Evolutionary conservation across 441 rosid genomes (phyloP).

Genomic region (Adansonia madagascariensis): DNA sequence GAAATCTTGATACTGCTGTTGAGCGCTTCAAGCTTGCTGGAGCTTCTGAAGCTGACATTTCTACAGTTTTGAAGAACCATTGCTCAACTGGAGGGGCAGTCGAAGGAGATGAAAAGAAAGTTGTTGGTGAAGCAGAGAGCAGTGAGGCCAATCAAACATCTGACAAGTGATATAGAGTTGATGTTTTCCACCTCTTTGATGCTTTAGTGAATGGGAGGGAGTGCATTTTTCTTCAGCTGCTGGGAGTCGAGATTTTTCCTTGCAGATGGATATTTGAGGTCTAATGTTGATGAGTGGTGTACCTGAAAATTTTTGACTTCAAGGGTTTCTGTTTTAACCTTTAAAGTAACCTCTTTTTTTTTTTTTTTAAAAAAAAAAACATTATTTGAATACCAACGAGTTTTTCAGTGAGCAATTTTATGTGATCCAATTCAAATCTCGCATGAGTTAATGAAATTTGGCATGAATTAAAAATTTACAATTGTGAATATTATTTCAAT

Average conservation of each 20-base stretch:
- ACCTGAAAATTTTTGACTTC: constrained; percentile 30
- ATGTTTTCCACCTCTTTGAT: not conserved
- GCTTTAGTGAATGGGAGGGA: constrained; percentile 9
- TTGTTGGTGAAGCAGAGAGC: constrained; percentile 34
- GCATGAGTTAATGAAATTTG: not conserved
- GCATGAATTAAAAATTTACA: not conserved
- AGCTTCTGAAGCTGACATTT: constrained; percentile 83
- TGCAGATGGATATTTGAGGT: constrained; percentile 31
- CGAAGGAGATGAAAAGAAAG: constrained; percentile 46
- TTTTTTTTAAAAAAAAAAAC: constrained; percentile 9
- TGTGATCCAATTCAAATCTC: not conserved
- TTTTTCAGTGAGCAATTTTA: constrained; percentile 20
- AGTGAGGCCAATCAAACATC: constrained; percentile 32
- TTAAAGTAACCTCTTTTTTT: constrained; percentile 23
- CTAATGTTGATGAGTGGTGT: constrained; percentile 21
- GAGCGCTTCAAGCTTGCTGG: constrained; percentile 91
- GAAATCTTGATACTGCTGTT: constrained; percentile 73
- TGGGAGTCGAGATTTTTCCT: constrained; percentile 19
- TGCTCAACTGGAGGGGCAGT: constrained; percentile 57
- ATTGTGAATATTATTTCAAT: not conserved
- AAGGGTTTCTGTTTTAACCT: constrained; percentile 30
- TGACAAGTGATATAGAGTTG: constrained; percentile 27
- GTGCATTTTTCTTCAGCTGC: constrained; percentile 22
- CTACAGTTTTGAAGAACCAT: constrained; percentile 71
- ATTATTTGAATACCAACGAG: constrained; percentile 31